Conservation (phyloP, 768 basidiomycete species). For the Suillus weaverae region DNA sequence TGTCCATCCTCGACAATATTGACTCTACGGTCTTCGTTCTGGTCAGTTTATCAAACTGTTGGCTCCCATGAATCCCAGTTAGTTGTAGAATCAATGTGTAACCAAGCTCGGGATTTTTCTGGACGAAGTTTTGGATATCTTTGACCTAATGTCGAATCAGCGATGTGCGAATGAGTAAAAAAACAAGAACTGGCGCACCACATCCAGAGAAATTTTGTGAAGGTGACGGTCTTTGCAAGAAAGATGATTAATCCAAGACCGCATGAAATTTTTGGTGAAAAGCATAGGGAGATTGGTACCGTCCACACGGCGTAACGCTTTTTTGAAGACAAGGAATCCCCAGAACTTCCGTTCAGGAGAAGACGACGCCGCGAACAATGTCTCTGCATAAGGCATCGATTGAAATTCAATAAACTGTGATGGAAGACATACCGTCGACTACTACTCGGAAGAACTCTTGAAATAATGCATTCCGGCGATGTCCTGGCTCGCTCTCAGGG, state of each 20-base stretch:
- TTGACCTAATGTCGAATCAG: constrained; percentile 50
- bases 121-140: constrained; percentile 73
- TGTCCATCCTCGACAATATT: constrained; percentile 72
- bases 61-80: constrained; percentile 78
- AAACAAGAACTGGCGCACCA: constrained; percentile 47
- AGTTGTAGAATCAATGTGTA: constrained; percentile 85
- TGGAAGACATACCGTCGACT: constrained; percentile 74
- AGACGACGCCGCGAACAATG: constrained; percentile 79
- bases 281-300: constrained; percentile 75
- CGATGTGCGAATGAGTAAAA: neutral
- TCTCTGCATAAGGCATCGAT: constrained; percentile 51
- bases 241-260: constrained; percentile 95
- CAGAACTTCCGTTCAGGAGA: constrained; percentile 90
- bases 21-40: constrained; percentile 91
- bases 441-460: constrained; percentile 89
- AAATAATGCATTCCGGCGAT: constrained; percentile 57
- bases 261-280: constrained; percentile 94
- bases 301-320: constrained; percentile 67
- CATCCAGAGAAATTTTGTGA: constrained; percentile 83
- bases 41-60: constrained; percentile 90
- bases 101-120: constrained; percentile 74
- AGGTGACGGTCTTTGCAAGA: constrained; percentile 85
- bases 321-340: constrained; percentile 93
- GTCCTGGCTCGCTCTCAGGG: constrained; percentile 40
- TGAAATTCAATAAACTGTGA: neutral